Conservation (phyloP, 2,329 filamentous ascomycete species). For the Phaeosphaeria sp. region DNA sequence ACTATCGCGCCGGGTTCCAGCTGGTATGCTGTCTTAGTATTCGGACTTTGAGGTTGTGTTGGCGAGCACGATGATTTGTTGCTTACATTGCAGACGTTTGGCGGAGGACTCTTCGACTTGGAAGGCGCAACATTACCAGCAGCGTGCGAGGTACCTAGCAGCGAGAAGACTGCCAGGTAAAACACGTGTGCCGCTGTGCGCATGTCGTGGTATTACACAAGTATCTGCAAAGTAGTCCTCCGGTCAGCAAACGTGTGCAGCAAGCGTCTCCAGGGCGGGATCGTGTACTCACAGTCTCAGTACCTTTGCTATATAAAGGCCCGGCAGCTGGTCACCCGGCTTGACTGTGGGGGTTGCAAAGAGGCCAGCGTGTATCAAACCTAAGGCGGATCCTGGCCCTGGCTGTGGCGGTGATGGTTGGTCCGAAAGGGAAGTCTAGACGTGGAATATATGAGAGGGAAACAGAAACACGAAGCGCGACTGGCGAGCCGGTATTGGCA, state of each 20-base stretch:
- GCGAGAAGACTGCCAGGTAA: conserved; percentile 67
- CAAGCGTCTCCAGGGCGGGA: conserved; percentile 18
- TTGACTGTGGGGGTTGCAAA: conserved; percentile 38
- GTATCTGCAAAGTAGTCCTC: conserved; percentile 24
- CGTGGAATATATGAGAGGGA: conserved; percentile 29
- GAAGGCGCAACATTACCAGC: conserved; percentile 42
- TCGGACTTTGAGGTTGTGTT: conserved; percentile 30
- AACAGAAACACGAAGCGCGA: conserved; percentile 17
- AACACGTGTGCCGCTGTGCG: conserved; percentile 62
- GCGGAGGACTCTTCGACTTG: conserved; percentile 46
- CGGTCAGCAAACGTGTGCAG: conserved; percentile 46
- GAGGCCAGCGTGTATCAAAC: conserved; percentile 48
- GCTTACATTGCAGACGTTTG: conserved; percentile 65
- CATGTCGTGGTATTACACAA: conserved; percentile 48
- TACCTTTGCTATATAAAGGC: conserved; percentile 28
- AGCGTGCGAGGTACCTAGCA: conserved; percentile 60
- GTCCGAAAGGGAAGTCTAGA: conserved; percentile 28
- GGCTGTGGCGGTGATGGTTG: conserved; percentile 27
- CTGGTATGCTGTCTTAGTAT: conserved; percentile 59
- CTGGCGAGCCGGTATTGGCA: conserved; percentile 16
- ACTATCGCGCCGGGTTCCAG: conserved; percentile 89
- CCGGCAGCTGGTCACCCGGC: conserved; percentile 24
- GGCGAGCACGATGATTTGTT: conserved; percentile 28
- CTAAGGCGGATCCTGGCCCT: conserved; percentile 23
- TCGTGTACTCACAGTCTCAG: conserved; percentile 24